Conservation (phyloP, 176 grass and related monocot species). For the Hsuehochloa calcarea region DNA sequence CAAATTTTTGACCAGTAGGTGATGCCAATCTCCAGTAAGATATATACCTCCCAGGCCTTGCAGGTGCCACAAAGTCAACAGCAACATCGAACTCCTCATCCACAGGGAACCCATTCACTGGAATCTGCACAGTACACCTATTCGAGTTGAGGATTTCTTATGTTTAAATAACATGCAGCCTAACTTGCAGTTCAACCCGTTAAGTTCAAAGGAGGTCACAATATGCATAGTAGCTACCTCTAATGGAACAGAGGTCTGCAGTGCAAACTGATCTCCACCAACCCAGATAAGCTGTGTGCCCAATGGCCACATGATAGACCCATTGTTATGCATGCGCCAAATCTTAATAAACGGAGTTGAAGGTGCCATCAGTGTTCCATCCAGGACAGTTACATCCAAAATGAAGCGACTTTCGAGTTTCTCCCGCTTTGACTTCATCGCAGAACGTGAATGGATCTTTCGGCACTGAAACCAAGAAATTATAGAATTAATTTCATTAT, state of each 20-base stretch:
- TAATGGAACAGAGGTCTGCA: conserved; percentile 48
- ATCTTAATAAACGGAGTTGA: conserved; percentile 80
- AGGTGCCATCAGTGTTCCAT: conserved; percentile 82
- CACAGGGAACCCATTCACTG: conserved; percentile 56
- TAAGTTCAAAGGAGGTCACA: background rate
- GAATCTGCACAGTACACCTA: conserved; percentile 56
- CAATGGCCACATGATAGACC: conserved; percentile 60
- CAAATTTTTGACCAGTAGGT: conserved; percentile 87
- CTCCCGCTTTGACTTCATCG: conserved; percentile 44
- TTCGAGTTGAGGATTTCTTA: background rate
- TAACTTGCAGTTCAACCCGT: conserved; percentile 2
- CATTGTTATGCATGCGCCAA: conserved; percentile 95
- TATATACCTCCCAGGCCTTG: conserved; percentile 70
- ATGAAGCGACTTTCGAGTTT: conserved; percentile 93
- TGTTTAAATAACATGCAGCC: background rate
- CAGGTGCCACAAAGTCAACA: conserved; percentile 83
- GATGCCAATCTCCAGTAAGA: conserved; percentile 94
- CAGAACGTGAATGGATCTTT: conserved; percentile 30
- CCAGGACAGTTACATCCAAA: conserved; percentile 73
- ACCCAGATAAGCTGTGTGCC: conserved; percentile 86
- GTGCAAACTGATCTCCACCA: conserved; percentile 71
- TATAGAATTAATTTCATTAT: background rate
- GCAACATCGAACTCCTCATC: conserved; percentile 70
- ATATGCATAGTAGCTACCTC: conserved; percentile 51
- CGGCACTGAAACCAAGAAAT: conserved; percentile 34